Base-by-base conservation (phyloP, 2,329 filamentous ascomycete species). In the Cladophialophora bantiana region DNA sequence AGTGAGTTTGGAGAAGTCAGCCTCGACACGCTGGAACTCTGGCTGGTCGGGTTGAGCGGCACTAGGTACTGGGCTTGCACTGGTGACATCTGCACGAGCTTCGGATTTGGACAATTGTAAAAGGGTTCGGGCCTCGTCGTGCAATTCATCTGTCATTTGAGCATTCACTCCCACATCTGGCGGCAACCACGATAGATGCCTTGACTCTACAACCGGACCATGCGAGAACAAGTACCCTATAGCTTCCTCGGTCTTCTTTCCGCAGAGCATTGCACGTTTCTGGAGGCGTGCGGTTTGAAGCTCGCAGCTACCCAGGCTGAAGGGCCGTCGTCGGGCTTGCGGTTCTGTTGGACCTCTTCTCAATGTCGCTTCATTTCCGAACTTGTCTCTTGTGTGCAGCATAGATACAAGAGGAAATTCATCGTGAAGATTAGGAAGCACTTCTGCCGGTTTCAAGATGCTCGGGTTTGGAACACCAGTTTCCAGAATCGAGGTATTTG, bases 1-100 rank as follows among this genome's bases (percentile, higher is more conserved):
- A n/a, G 55, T 36, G 10, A 40, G 48, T 35, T 40, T n/a, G n/a
- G 52, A 55, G 34, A 62, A 18, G 36, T 62, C 50, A 15, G 59
- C 31, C 13, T 60, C 38, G 13, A 12, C n/a, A 48, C 12, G 57
- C 40, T 13, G n/a, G 31, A 48, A 15, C 15, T 4, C 15, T 50
- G 57, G 32, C 6, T 4, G 20, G 12, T 13, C 13, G 12, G 26
- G n/a, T 13, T 12, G 31, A 13, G 36, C 6, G 40, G 32, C 5
- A n/a, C 56, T 40, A 20, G 18, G 35, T n/a, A 18, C 40, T 10
- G 13, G 18, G 18, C 7, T 48, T n/a, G 20, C 1, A 4, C 6
- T 26, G 18, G 9, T 31, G 36, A 34, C 38, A 12, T 34, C 18
- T 10, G 45, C 45, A 26, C 20, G 45, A 26, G 7, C 45, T 50